Evolutionary conservation across 345 rosid species (phyloP), one percentile per base, ranked within the genome.

Genomic region (Linum trigynum): DNA sequence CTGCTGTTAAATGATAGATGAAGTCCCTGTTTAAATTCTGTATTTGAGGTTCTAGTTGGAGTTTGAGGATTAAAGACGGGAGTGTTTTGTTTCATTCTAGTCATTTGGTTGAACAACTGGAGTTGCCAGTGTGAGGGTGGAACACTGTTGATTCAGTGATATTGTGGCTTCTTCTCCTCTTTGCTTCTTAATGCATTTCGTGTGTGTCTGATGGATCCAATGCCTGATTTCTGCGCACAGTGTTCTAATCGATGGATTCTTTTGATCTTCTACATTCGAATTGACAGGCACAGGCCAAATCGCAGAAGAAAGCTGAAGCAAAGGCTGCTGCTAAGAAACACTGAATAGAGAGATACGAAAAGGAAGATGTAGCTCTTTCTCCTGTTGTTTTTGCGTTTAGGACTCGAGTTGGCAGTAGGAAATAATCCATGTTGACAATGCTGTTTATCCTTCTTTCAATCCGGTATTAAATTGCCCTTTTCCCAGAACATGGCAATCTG

Each of bases 251-350:
- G 55, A 23, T 11, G 3, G 36, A 17, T 65, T 65, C 55, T 16
- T 65, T 35, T 53, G 17, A 7, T 9, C 15, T 16, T 38, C 3
- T 35, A 4, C 57, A 5, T 56, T 23, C 5, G 55, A 5, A 2
- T 41, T 3, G 40, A 57, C 81, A 85, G 90, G 78, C 81, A 1
- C 79, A 79, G 77, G 87, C 80, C 56, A 86, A 79, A 67, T 84
- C 89, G 8, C 84, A 72, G 1, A 69, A 65, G 74, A 86, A 84
- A 71, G 82, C 84, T 62, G 86, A 80, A 79, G 85, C 81, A 12
- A 77, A 79, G 87, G 85, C 83, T 61, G 32, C 32, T 23, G 32
- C 32, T 23, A 23, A 23, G 32, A 23, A 23, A 23, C 32, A 23
- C 32, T 23, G 32, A 23, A 1, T 0, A 23, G 32, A 23, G 32